Base-by-base conservation (phyloP, 2,329 filamentous ascomycete species). In the Arachnopeziza araneosa region DNA sequence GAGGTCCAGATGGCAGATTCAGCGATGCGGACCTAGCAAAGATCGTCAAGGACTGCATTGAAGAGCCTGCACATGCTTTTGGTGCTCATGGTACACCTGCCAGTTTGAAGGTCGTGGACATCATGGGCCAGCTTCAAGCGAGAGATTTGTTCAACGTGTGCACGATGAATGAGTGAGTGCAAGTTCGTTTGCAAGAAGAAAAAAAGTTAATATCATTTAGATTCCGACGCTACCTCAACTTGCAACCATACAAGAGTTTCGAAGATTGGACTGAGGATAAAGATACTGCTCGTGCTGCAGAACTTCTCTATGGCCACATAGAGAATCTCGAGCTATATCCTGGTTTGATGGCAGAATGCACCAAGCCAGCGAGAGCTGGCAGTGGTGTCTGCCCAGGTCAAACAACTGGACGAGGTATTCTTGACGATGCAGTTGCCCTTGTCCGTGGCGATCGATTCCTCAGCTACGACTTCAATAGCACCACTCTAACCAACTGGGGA, bases 261-360 rank as follows among this genome's bases (percentile, higher is more conserved):
- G 76, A 81, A 53, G 77, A 80, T 23, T 80, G 82, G 70, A 82
- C 81, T 65, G 71, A 77, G 0, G 79, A 83, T 57, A 77, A 77
- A 2, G 72, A 75, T 22, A 75, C 82, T 24, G 75, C 76, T 1
- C 71, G 75, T 76, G 64, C 71, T 77, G 63, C 75, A 1, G 65
- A 73, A 60, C 70, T 76, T 32, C 71, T 83, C 2, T 83, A 82
- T 60, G 79, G 79, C 30, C 76, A 79, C 49, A 79, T 79, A 17
- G 80, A 83, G 55, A 73, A 76, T 8, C 77, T 83, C 14, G 83
- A 86, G 67, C 71, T 86, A 7, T 85, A 85, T 64, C 83, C 83
- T 1, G 83, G 83, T 14, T 67, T 85, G 7, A 77, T 84, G 66
- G 75, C 80, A 9, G 83, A 86, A 69, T 77, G 79, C 57, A 76